Conservation (phyloP, 495 filamentous ascomycete genomes). For the Penicillium turbatum region DNA sequence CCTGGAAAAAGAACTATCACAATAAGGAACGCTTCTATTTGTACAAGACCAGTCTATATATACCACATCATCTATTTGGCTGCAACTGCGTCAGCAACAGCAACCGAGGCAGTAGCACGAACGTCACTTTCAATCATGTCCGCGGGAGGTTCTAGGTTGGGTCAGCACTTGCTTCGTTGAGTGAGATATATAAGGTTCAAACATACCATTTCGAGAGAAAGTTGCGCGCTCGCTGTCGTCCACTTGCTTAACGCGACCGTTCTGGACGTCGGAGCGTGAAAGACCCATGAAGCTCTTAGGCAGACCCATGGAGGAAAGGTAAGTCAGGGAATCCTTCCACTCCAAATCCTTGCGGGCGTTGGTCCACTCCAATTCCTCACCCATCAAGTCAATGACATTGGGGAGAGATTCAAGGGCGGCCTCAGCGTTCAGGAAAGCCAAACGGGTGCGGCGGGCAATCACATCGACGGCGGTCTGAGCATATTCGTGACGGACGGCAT, state of each 20-base stretch:
- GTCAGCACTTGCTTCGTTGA: conserved; percentile 24
- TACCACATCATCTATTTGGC: conserved; percentile 44
- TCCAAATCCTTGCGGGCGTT: conserved; percentile 68
- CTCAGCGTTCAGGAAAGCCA: conserved; percentile 94
- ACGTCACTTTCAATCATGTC: conserved; percentile 51
- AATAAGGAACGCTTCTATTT: conserved; percentile 31
- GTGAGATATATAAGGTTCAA: neutral
- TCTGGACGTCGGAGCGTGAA: conserved; percentile 73
- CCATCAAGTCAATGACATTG: conserved; percentile 88
- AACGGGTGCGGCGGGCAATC: conserved; percentile 76
- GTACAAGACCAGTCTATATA: conserved; percentile 33
- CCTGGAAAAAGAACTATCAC: neutral
- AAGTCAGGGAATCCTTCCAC: conserved; percentile 77
- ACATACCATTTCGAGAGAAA: conserved; percentile 70
- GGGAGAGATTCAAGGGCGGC: conserved; percentile 90
- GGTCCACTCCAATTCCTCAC: conserved; percentile 81
- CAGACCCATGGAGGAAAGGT: conserved; percentile 82
- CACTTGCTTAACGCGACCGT: conserved; percentile 64
- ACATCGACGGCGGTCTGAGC: conserved; percentile 93
- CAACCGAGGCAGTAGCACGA: conserved; percentile 12
- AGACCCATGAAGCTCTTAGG: conserved; percentile 67
- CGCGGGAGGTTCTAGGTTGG: conserved; percentile 49
- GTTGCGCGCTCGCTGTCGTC: conserved; percentile 65
- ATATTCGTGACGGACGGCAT: conserved; percentile 86
- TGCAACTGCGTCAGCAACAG: conserved; percentile 39